Evolutionary conservation across 345 rosid species (phyloP).

Genomic region (Turnera subulata): DNA sequence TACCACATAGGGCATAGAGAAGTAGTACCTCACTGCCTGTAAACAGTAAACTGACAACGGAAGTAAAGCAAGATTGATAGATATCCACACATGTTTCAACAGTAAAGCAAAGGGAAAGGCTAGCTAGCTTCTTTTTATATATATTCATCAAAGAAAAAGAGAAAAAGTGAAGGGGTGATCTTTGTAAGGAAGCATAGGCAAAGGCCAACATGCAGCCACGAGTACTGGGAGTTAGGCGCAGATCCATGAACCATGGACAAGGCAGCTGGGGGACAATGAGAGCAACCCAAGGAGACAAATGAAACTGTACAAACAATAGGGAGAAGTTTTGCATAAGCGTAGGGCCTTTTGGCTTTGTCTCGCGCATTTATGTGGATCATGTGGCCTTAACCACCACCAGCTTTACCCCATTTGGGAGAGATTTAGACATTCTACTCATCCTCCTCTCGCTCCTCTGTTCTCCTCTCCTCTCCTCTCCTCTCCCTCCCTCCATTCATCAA

Average conservation of each 20-base stretch:
- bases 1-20: not conserved
- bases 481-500: not conserved
- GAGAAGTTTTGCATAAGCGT: constrained; percentile 11
- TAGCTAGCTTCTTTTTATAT: no score
- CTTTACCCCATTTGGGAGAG: constrained; percentile 19
- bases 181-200: constrained; percentile 17
- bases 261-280: constrained; percentile 37
- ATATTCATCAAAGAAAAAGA: no score
- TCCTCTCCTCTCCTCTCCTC: constrained; percentile 9
- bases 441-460: constrained; percentile 7
- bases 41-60: not conserved
- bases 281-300: constrained; percentile 41
- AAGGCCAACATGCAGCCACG: constrained; percentile 40
- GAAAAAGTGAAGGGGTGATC: no score
- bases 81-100: not conserved
- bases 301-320: constrained; percentile 34
- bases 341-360: constrained; percentile 31
- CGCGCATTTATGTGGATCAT: constrained; percentile 46
- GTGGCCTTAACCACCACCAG: constrained; percentile 39
- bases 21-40: not conserved
- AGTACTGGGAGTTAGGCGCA: constrained; percentile 22
- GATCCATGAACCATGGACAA: constrained; percentile 30
- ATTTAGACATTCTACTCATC: constrained; percentile 6
- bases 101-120: not conserved
- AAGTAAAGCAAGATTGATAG: not conserved